Evolutionary conservation across 805 yeast species (phyloP).

Genomic region (Starmera dryadoides): DNA sequence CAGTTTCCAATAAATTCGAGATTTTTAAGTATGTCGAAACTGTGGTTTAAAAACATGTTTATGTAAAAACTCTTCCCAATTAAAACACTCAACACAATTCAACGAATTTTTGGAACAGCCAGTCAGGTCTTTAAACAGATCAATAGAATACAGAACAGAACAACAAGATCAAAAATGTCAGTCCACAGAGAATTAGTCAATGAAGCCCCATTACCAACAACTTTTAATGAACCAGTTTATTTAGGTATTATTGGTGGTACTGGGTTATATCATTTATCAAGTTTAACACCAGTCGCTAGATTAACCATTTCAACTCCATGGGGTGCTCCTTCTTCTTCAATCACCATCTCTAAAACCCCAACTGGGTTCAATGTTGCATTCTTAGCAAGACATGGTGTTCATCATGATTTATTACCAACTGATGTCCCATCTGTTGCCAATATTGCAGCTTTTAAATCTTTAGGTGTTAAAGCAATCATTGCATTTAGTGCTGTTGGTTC

Average conservation of each 20-base stretch:
- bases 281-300: constrained; percentile 79
- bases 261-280: constrained; percentile 85
- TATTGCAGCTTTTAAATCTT: constrained; percentile 85
- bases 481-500: constrained; percentile 98
- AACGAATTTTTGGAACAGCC: neutral
- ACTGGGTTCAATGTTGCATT: constrained; percentile 85
- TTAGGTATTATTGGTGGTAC: constrained; percentile 97
- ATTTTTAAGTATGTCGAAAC: no score
- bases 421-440: constrained; percentile 93
- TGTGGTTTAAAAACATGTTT: no score
- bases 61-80: no score
- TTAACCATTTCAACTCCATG: constrained; percentile 86
- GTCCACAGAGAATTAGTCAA: constrained; percentile 16
- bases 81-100: neutral
- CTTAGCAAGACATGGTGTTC: constrained; percentile 87
- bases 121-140: neutral
- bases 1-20: no score
- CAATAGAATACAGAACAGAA: neutral
- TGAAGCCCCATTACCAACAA: constrained; percentile 30
- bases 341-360: constrained; percentile 77
- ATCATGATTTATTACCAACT: constrained; percentile 84
- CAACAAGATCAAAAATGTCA: constrained; percentile 12
- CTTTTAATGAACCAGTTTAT: constrained; percentile 57
- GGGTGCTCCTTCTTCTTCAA: constrained; percentile 94
- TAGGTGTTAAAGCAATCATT: constrained; percentile 82